phyloP scores from a whole-genome alignment of 805 yeast genomes.

The Ogataea ganodermae region DNA sequence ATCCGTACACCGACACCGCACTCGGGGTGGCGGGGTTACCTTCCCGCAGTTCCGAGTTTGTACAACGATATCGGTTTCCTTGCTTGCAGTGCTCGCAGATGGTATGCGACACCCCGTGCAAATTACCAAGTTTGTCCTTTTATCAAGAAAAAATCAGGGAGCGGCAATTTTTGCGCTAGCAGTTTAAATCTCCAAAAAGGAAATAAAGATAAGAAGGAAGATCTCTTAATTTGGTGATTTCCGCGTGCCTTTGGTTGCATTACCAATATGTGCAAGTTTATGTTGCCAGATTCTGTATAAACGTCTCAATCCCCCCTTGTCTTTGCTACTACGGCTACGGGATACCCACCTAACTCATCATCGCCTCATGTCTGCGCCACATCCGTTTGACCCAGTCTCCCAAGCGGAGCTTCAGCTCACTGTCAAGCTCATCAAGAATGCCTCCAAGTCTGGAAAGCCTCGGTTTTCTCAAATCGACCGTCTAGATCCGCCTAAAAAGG shows the following conservation, averaged over 20 bases:
- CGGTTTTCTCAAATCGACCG: conserved; percentile 70
- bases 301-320: not conserved
- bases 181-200: not conserved
- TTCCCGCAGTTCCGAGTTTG: too few species aligned
- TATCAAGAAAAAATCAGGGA: not conserved
- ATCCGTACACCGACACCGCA: conserved; percentile 3
- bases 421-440: conserved; percentile 60
- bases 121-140: not conserved
- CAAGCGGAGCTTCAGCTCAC: conserved; percentile 61
- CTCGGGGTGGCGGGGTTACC: too few species aligned
- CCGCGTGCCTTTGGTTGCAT: not conserved
- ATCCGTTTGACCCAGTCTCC: conserved; percentile 41
- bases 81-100: not conserved
- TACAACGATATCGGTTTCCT: too few species aligned
- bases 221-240: not conserved
- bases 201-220: not conserved
- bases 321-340: not conserved
- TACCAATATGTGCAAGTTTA: not conserved
- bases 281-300: not conserved
- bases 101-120: not conserved
- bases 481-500: conserved; percentile 77
- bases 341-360: not conserved
- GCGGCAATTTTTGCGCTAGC: not conserved
- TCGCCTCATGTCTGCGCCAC: conserved; percentile 19
- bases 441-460: conserved; percentile 51